phyloP scores from a whole-genome alignment of 345 rosid species.

The Garcia nutans region DNA sequence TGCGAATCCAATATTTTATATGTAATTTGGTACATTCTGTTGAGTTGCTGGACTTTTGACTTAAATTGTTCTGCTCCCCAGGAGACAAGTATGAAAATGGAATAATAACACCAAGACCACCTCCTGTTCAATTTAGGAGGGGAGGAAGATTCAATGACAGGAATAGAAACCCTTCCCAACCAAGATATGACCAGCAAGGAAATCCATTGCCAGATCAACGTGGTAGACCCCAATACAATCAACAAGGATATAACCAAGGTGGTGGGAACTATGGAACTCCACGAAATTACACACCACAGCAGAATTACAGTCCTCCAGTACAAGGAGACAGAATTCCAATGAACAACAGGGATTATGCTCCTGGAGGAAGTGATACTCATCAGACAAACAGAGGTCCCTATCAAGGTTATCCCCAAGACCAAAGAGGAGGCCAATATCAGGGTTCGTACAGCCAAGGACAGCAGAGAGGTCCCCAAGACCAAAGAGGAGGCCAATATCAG shows the following conservation, averaged over 20 bases:
- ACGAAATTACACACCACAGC: conserved; percentile 44
- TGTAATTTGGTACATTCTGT: background rate
- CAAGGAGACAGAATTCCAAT: conserved; percentile 41
- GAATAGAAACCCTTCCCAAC: conserved; percentile 32
- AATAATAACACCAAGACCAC: conserved; percentile 73
- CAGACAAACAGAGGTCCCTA: conserved; percentile 31
- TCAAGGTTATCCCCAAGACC: conserved; percentile 42
- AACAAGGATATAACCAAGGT: conserved; percentile 52
- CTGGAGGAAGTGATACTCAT: conserved; percentile 31
- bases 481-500: conserved; percentile 24
- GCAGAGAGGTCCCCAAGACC: conserved; percentile 38
- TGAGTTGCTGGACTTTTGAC: background rate
- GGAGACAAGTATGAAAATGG: conserved; percentile 93
- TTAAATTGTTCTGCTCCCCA: conserved; percentile 25
- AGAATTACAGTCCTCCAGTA: conserved; percentile 29
- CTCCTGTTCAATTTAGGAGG: conserved; percentile 56
- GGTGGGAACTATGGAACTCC: conserved; percentile 45
- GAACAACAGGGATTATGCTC: conserved; percentile 41
- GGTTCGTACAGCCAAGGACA: conserved; percentile 10
- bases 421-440: conserved; percentile 25
- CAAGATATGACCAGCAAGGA: conserved; percentile 39
- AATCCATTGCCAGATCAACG: conserved; percentile 14
- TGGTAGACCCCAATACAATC: conserved; percentile 32
- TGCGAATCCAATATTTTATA: no score
- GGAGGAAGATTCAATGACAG: conserved; percentile 47